Evolutionary conservation across 2,329 filamentous ascomycete genomes (phyloP), one percentile per base, ranked within the genome.

Genomic region (Ascochyta fabae): DNA sequence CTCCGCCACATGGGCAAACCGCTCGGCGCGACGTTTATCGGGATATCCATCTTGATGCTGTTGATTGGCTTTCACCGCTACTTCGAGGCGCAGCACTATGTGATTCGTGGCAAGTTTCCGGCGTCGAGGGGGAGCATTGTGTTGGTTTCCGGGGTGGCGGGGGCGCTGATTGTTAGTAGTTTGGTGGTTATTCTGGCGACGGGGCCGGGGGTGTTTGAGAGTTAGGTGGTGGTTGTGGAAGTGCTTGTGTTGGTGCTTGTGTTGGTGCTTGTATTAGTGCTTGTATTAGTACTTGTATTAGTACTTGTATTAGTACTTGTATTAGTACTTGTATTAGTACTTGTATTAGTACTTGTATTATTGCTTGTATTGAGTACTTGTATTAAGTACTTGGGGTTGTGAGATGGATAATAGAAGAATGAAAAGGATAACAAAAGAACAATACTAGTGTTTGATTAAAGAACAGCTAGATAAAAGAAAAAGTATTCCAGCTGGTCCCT

Each of bases 51-150:
- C 56, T 66, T 94, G 36, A 86, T 92, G 54, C 79, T 95, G 52
- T 81, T 90, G 51, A 80, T 94, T 48, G 91, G 91, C 6, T 93
- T 92, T 73, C 87, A 90, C 69, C 82, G 91, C 48, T 95, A 92
- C 73, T 88, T 91, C 65, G 86, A 91, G 70, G 84, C 85, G 22
- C 91, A 95, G 77, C 83, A 90, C 67, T 95, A 91, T 84, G 85
- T 95, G 23, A 88, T 94, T 57, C 79, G 84, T 60, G 90, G 90
- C 65, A 92, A 92, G 73, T 93, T 93, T 66, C 90, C 90, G 0
- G 89, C 90, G 7, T 90, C 88, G 64, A 81, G 91, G 61, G 90
- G 89, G 4, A 91, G 89, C 22, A 86, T 95, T 40, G 79, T 91
- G 42, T 65, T 92, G 34, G 84, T 94, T 29, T 84, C 87, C 8